Conservation (phyloP, 2,329 filamentous ascomycete species). For the Truncatella angustata region DNA sequence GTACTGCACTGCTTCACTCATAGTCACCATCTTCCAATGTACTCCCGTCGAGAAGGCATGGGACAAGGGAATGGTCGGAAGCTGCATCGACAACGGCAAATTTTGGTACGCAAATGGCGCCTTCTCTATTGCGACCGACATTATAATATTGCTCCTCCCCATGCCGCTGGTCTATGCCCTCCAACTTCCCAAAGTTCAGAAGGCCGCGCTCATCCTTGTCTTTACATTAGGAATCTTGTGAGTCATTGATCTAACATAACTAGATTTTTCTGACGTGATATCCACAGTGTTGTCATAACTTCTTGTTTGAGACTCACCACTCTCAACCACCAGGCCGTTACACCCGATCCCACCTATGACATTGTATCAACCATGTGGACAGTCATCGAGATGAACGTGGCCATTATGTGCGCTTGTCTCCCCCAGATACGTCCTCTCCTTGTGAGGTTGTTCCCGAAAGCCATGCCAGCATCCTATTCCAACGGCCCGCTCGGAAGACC, state of each 20-base stretch:
- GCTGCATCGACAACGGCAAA: conserved; percentile 34
- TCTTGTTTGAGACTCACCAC: conserved; percentile 38
- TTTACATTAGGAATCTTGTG: conserved; percentile 41
- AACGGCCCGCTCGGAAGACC: conserved; percentile 12
- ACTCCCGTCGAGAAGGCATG: conserved; percentile 26
- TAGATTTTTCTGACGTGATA: background rate
- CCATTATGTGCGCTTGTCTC: conserved; percentile 35
- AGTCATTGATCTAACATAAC: no score
- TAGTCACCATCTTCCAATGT: conserved; percentile 31
- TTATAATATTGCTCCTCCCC: conserved; percentile 37
- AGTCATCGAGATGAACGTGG: conserved; percentile 36
- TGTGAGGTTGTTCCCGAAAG: conserved; percentile 24
- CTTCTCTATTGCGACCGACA: conserved; percentile 39
- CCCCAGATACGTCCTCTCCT: conserved; percentile 30
- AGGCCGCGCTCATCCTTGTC: conserved; percentile 35
- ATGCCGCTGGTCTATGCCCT: conserved; percentile 39
- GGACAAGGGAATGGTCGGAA: conserved; percentile 21
- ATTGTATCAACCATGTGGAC: conserved; percentile 34
- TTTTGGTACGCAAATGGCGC: conserved; percentile 42
- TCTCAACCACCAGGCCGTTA: conserved; percentile 29
- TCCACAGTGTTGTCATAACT: conserved; percentile 29
- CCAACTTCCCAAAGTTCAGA: conserved; percentile 36
- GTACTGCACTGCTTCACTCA: conserved; percentile 26
- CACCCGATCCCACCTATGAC: conserved; percentile 27
- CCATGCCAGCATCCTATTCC: conserved; percentile 22